Base-by-base conservation (phyloP, 2,329 filamentous ascomycete genomes). In the Alternaria solani region DNA sequence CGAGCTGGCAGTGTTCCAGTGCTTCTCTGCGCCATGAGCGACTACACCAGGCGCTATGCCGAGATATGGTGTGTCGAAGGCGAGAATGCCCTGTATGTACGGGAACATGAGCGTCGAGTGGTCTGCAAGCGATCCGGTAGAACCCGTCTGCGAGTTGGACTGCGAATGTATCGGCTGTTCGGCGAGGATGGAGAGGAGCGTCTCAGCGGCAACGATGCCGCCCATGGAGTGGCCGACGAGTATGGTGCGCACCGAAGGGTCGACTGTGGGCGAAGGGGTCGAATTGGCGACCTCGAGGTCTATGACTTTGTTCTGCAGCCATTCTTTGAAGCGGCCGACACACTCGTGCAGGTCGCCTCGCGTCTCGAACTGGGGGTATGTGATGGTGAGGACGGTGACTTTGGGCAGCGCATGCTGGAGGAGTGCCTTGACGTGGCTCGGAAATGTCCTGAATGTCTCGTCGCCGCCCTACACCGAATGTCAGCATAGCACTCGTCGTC, bases 121-220 rank as follows among this genome's bases (percentile, higher is more conserved):
- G 9, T 76, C 71, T 1, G 69, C 63, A 26, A 77, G 75, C 18
- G 76, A 75, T 8, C 70, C 67, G 8, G 71, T 70, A 25, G 77
- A 75, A 18, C 58, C 60, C 14, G 74, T 68, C 11, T 69, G 65
- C 54, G 73, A 73, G 36, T 82, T 81, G 65, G 69, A 68, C 20
- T 72, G 66, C 3, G 76, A 73, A 43, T 69, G 69, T 26, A 79
- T 74, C 7, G 78, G 75, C 57, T 76, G 69, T 14, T 79, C 91
- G 61, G 88, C 86, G 43, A 91, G 80, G 52, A 98, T 86, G 41
- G 89, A 86, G 68, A 97, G 87, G 64, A 94, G 84, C 14, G 93
- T 91, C 75, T 98, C 95, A 34, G 93, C 94, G 11, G 93, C 94
- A 47, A 98, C 93, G 71, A 98, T 97, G 69, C 95, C 95, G 91